A percentile compares a stretch with the other conserved stretches of the same genome.
Conservation (phyloP, 305 asterid genomes). For the Plantago coronopus region DNA sequence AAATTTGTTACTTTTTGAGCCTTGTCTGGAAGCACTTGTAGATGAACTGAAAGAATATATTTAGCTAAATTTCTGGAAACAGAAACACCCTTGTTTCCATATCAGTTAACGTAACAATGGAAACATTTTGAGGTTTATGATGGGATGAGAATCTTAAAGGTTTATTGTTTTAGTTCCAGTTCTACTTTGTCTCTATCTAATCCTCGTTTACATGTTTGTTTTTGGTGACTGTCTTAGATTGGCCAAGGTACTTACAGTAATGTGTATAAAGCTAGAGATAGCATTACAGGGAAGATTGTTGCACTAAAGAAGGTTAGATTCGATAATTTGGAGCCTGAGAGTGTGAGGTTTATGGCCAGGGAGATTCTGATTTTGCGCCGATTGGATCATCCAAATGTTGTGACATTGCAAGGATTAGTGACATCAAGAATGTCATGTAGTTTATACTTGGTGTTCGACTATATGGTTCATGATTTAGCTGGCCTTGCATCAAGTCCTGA, state of each 20-base stretch:
- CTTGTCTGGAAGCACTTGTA: too few species aligned
- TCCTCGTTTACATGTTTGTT: constrained; percentile 19
- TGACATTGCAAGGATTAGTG: constrained; percentile 68
- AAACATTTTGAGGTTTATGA: too few species aligned
- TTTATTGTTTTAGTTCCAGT: constrained; percentile 14
- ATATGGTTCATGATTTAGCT: constrained; percentile 88
- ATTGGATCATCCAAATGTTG: constrained; percentile 87
- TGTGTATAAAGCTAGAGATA: constrained; percentile 86
- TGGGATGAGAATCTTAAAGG: too few species aligned
- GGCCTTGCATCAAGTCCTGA: constrained; percentile 81
- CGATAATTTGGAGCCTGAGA: constrained; percentile 89
- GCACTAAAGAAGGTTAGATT: constrained; percentile 85
- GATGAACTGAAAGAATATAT: too few species aligned
- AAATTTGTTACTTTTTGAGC: too few species aligned
- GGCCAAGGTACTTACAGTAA: constrained; percentile 95
- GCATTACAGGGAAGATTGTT: constrained; percentile 58
- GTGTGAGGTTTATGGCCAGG: constrained; percentile 92
- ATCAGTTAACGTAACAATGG: too few species aligned
- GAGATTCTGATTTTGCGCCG: constrained; percentile 85
- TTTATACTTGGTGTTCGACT: constrained; percentile 76
- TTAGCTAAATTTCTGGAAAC: too few species aligned
- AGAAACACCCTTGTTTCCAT: too few species aligned
- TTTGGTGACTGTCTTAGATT: constrained; percentile 45
- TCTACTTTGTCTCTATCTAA: constrained; percentile 19
- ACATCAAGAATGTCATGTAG: constrained; percentile 91